Percentiles rank a stretch among this genome's conserved stretches.
These are phyloP conservation scores for Eustoma russellianum DNA, from an alignment of 257 asterid genomes.

Conservation along the genomic window DNA sequence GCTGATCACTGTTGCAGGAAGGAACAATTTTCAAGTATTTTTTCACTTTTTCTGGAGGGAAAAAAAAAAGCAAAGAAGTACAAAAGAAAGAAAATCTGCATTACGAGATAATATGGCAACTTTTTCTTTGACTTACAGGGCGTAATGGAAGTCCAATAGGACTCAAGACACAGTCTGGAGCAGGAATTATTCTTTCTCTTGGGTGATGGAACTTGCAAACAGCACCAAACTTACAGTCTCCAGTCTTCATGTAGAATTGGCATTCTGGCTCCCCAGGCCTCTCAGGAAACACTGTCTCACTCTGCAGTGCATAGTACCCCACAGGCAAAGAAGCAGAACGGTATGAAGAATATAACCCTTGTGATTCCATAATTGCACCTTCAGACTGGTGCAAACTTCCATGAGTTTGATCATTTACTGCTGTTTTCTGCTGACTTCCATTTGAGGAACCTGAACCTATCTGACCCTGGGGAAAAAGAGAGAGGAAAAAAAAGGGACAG, in stretches of 20 bases:
- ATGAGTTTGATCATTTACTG: constrained; percentile 45
- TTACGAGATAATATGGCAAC: neutral
- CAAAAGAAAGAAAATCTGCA: neutral
- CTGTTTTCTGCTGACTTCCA: constrained; percentile 50
- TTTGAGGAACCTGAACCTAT: constrained; percentile 65
- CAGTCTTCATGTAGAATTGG: constrained; percentile 96
- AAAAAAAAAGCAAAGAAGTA: too few species aligned
- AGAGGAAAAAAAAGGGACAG: neutral
- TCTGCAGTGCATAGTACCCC: constrained; percentile 67
- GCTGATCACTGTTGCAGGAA: neutral
- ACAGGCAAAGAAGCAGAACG: constrained; percentile 53
- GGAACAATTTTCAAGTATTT: neutral
- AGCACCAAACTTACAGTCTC: constrained; percentile 94
- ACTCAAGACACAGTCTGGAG: constrained; percentile 86
- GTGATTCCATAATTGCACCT: constrained; percentile 41
- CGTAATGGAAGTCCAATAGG: constrained; percentile 91
- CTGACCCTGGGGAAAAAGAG: constrained; percentile 51
- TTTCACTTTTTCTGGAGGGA: too few species aligned
- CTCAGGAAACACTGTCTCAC: constrained; percentile 83
- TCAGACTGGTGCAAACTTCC: constrained; percentile 46
- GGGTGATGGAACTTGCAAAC: constrained; percentile 98
- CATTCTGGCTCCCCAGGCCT: constrained; percentile 97
- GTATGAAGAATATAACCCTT: constrained; percentile 33
- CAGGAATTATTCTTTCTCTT: constrained; percentile 67
- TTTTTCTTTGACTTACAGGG: constrained; percentile 45